Percentiles rank a stretch among this genome's conserved stretches.
Conservation (phyloP, 2,329 filamentous ascomycete genomes). For the Ceratocystis harringtonii region DNA sequence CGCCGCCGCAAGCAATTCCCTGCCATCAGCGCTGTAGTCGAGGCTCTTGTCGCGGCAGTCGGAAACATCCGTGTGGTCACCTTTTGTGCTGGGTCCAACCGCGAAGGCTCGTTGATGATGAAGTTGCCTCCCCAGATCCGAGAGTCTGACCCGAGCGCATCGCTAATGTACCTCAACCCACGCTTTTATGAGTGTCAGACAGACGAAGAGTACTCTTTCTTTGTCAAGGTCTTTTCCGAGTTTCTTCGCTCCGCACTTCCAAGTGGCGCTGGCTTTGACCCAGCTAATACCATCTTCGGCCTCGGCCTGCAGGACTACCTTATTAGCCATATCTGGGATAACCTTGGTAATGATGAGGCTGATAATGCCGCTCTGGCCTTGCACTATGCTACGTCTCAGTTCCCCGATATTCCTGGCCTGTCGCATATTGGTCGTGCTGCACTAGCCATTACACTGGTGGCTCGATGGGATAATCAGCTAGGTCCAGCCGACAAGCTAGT, state of each 20-base stretch:
- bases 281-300: conserved; percentile 29
- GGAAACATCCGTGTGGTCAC: conserved; percentile 57
- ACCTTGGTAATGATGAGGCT: conserved; percentile 34
- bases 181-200: background rate
- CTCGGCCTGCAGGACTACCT: conserved; percentile 33
- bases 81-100: conserved; percentile 77
- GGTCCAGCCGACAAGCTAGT: conserved; percentile 34
- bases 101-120: conserved; percentile 69
- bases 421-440: conserved; percentile 57
- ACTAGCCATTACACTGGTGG: conserved; percentile 55
- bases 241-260: conserved; percentile 32
- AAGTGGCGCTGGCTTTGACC: conserved; percentile 21
- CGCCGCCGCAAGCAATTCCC: conserved; percentile 68
- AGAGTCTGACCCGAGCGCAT: conserved; percentile 47
- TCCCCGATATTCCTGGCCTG: conserved; percentile 56
- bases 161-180: conserved; percentile 22
- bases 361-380: conserved; percentile 52
- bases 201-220: conserved; percentile 20
- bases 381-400: conserved; percentile 54
- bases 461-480: conserved; percentile 55
- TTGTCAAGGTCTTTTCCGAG: conserved; percentile 27
- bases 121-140: conserved; percentile 45
- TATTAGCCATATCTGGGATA: conserved; percentile 36
- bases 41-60: conserved; percentile 53
- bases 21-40: conserved; percentile 67